Conservation (phyloP, 2,329 filamentous ascomycete species). For the Alternaria sp. region DNA sequence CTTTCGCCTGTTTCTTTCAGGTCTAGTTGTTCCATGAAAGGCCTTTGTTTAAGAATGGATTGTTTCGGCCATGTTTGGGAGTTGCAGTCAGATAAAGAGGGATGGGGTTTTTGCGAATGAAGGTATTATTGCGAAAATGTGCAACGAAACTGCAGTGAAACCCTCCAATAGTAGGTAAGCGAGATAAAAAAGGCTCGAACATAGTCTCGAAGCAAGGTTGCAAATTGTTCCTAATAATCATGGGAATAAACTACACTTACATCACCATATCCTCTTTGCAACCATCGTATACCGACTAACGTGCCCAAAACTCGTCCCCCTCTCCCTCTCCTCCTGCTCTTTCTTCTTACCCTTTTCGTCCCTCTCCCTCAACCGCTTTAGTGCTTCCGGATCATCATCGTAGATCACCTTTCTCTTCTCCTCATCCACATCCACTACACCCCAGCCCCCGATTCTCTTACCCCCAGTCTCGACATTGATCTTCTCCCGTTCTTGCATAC, state of each 20-base stretch:
- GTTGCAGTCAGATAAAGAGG: not conserved
- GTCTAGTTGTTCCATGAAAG: slow-evolving; percentile 29
- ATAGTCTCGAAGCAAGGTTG: not conserved
- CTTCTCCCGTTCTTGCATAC: slow-evolving; percentile 76
- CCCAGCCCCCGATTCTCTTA: slow-evolving; percentile 80
- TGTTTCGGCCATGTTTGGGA: not conserved
- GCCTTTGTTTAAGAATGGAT: not conserved
- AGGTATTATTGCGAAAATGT: not conserved
- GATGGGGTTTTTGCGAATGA: not conserved
- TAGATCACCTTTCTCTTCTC: slow-evolving; percentile 88
- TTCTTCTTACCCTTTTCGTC: slow-evolving; percentile 70
- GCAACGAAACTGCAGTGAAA: not conserved
- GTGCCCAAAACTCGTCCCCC: slow-evolving; percentile 67
- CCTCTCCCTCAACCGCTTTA: slow-evolving; percentile 66
- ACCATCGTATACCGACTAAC: slow-evolving; percentile 91
- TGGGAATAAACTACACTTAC: not conserved
- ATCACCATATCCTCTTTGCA: slow-evolving; percentile 93
- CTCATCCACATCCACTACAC: slow-evolving; percentile 86
- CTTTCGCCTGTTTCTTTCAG: slow-evolving; percentile 23
- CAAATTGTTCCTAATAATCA: not conserved
- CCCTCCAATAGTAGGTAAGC: not conserved
- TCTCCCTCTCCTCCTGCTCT: slow-evolving; percentile 62
- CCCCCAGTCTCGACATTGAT: slow-evolving; percentile 70
- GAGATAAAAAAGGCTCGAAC: not conserved
- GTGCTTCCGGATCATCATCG: slow-evolving; percentile 78